phyloP scores from a whole-genome alignment of 768 basidiomycete species.

The Saitozyma podzolica region DNA sequence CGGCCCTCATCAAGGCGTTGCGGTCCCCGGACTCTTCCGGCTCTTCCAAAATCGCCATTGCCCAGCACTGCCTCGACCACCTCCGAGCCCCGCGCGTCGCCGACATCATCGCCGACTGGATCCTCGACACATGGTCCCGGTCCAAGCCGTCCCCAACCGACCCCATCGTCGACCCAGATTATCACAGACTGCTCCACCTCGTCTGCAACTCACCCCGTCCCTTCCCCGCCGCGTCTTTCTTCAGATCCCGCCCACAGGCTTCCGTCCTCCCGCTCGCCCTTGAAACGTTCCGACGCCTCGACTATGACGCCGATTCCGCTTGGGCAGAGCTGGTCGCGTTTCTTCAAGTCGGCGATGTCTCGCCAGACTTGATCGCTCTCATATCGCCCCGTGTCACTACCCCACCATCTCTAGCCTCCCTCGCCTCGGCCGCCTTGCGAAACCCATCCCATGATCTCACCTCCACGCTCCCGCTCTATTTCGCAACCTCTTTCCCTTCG shows the following conservation, averaged over 20 bases:
- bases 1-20: no score
- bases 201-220: neutral
- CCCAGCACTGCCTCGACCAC: neutral
- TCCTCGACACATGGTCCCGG: slow-evolving; percentile 1
- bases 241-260: no score
- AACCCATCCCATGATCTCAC: neutral
- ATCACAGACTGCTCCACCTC: neutral
- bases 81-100: neutral
- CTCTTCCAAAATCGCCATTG: no score
- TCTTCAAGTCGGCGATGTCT: no score
- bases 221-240: no score
- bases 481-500: neutral
- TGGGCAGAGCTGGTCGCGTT: neutral
- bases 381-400: no score
- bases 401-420: no score
- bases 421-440: neutral
- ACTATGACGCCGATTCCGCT: neutral
- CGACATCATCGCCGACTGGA: neutral
- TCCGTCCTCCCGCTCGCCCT: neutral
- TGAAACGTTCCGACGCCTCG: neutral
- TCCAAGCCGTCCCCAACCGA: neutral
- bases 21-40: no score
- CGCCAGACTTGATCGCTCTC: no score
- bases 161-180: neutral
- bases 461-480: neutral